These are phyloP conservation scores for Tetracladium setigerum DNA, from an alignment of 495 filamentous ascomycete species.

Conservation along the genomic window DNA sequence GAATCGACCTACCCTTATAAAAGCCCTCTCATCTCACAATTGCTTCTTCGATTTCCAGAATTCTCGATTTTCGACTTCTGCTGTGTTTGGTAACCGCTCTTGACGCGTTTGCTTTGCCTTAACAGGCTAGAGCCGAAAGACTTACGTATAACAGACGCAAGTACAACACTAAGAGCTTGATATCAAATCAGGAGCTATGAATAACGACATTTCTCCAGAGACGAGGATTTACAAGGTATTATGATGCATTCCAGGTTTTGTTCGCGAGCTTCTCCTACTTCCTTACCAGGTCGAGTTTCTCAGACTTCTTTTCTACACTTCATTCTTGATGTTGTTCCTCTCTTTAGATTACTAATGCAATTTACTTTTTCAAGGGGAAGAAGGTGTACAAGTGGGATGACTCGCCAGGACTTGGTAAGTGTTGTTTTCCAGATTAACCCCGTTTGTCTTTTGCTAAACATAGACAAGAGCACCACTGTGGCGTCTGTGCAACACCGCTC, in stretches of 20 bases:
- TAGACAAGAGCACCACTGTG: slow-evolving; percentile 20
- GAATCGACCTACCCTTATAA: background rate
- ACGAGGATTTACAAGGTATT: slow-evolving; percentile 2
- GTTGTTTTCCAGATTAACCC: background rate
- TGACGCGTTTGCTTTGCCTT: too few species aligned
- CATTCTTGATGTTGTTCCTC: too few species aligned
- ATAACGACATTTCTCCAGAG: slow-evolving; percentile 11
- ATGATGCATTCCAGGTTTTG: too few species aligned
- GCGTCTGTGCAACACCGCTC: slow-evolving; percentile 19
- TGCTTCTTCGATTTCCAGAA: background rate
- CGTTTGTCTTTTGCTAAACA: background rate
- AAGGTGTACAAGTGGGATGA: slow-evolving; percentile 16
- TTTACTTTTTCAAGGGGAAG: slow-evolving; percentile 6
- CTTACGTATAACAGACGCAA: too few species aligned
- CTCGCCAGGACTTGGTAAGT: slow-evolving; percentile 4
- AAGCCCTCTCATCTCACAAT: background rate
- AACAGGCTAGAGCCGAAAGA: too few species aligned
- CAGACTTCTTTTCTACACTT: too few species aligned
- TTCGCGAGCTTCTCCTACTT: too few species aligned
- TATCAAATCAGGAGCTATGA: background rate
- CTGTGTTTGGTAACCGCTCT: background rate
- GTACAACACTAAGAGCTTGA: too few species aligned
- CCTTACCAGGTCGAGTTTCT: too few species aligned
- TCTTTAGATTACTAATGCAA: too few species aligned
- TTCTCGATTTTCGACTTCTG: background rate